A percentile compares a stretch with the other conserved stretches of the same genome.
phyloP scores from a whole-genome alignment of 345 rosid genomes.

The Combretum micranthum region DNA sequence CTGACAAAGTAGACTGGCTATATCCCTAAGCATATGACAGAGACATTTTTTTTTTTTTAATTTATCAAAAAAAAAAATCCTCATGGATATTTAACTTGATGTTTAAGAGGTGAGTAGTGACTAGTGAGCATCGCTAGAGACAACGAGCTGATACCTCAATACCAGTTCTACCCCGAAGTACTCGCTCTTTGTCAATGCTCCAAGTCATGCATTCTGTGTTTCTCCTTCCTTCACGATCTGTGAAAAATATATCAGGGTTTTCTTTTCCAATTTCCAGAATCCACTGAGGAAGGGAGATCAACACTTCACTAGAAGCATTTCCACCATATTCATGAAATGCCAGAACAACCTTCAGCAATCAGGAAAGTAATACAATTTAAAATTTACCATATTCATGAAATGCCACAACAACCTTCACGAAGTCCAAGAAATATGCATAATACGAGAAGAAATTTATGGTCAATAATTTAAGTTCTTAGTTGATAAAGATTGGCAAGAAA shows the following conservation, averaged over 20 bases:
- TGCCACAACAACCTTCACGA: background rate
- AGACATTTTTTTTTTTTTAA: background rate
- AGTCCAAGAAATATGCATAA: no score
- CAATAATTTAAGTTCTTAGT: no score
- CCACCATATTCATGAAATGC: conserved; percentile 89
- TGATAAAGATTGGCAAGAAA: no score
- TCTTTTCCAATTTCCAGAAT: conserved; percentile 84
- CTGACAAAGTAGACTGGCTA: background rate
- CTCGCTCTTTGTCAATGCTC: conserved; percentile 90
- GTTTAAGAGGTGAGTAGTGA: background rate
- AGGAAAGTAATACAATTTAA: conserved; percentile 11
- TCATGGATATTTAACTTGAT: background rate
- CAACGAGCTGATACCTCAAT: conserved; percentile 54
- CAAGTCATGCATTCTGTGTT: conserved; percentile 75
- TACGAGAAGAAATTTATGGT: no score
- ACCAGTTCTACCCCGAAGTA: conserved; percentile 82
- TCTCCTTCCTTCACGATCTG: conserved; percentile 87
- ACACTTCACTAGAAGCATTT: conserved; percentile 38
- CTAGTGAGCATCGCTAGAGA: background rate
- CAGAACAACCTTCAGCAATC: conserved; percentile 72
- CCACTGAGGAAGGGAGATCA: conserved; percentile 89
- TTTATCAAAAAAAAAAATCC: background rate
- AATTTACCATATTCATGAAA: conserved; percentile 8
- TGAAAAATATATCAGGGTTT: conserved; percentile 80
- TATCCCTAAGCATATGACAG: background rate